Base-by-base conservation (phyloP, 225 moss, liverwort and hornwort genomes). In the Polytrichum commune region DNA sequence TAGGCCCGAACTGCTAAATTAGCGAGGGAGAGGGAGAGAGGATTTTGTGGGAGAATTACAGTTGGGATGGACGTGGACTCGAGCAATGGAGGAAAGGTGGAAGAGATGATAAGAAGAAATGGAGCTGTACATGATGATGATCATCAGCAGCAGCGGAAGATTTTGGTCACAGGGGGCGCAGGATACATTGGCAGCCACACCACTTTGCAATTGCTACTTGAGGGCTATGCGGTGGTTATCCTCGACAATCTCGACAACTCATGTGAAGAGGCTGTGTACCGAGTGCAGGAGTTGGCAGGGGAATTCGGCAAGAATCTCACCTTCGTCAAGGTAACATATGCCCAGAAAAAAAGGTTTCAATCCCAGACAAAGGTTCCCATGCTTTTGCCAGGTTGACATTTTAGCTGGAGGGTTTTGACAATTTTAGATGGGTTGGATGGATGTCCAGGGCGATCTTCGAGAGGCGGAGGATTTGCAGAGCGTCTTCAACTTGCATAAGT, bases 171-270 rank as follows among this genome's bases (percentile, higher is more conserved):
- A 29, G 89, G 89, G 67, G 89, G 89, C 5, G 88, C 88, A 2
- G 88, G 88, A 18, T 88, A 88, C 18, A 88, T 88, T 54, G 88
- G 88, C 2, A 83, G 86, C 55, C 89, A 89, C 68, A 89, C 89
- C n/a, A 79, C 65, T 55, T 55, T 89, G 69, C 89, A 86, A 29
- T 77, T 89, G 69, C 62, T 89, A 61, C 62, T 66, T 62, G 89
- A 86, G 67, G 83, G 86, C 27, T 89, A 86, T 73, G 26, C 54
- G 20, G 89, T 89, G 28, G 81, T 89, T 27, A 79, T 89, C 25
- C 71, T 89, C 16, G 89, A 89, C 81, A 89, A 86, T 73, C 69
- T 89, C 73, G 79, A 79, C 55, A 89, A 89, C 62, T 84, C 89
- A 0, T 86, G 79, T 57, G 86, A 89, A 65, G 83, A 83, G 78